Evolutionary conservation across 1,139 yeast genomes (phyloP).

Genomic region (Eremothecium gossypii): DNA sequence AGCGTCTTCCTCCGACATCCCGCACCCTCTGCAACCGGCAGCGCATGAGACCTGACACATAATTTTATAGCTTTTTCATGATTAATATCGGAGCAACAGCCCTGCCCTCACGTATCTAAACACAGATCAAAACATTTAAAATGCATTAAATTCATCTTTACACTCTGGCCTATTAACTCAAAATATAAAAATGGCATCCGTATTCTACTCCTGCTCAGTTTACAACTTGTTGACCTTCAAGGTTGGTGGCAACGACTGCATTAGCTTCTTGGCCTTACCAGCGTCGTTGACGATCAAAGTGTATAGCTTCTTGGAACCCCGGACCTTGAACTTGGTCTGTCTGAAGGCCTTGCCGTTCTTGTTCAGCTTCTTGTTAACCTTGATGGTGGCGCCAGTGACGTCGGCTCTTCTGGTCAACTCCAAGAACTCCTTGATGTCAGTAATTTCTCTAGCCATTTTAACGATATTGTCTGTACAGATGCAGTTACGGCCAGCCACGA

Average conservation of each 20-base stretch:
- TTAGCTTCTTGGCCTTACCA: conserved; percentile 96
- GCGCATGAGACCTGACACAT: no score
- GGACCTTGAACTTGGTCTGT: conserved; percentile 98
- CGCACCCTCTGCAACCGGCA: no score
- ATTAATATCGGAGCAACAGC: neutral
- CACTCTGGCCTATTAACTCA: conserved; percentile 3
- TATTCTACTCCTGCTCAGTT: conserved; percentile 15
- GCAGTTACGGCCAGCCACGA: neutral
- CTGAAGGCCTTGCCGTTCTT: conserved; percentile 78
- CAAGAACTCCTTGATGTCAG: conserved; percentile 96
- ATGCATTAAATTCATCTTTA: conserved; percentile 4
- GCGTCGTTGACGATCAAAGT: conserved; percentile 94
- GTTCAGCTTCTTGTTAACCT: conserved; percentile 79
- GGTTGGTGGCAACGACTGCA: conserved; percentile 96
- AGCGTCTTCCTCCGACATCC: neutral
- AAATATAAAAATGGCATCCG: neutral
- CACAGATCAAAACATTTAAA: neutral
- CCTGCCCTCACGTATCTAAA: no score
- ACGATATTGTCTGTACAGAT: neutral
- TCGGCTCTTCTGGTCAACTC: conserved; percentile 97
- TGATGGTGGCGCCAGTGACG: conserved; percentile 86
- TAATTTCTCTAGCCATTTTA: conserved; percentile 54
- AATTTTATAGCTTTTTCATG: neutral
- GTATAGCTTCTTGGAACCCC: conserved; percentile 93
- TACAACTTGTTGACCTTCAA: conserved; percentile 67